A percentile compares a stretch with the other conserved stretches of the same genome.
These are phyloP conservation scores for Gossypium australe DNA, from an alignment of 345 rosid genomes.

Conservation along the genomic window DNA sequence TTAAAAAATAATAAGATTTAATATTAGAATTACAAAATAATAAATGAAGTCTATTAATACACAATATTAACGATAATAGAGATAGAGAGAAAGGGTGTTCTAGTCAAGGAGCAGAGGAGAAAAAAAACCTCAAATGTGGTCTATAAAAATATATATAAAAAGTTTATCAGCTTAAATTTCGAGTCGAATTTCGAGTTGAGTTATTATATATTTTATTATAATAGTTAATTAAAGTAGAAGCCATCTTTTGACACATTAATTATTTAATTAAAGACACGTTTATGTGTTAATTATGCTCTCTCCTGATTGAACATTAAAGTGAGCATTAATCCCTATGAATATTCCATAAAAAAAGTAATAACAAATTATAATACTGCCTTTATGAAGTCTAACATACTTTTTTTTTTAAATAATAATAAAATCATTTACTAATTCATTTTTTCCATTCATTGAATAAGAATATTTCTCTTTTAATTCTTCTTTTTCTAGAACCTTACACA, in stretches of 20 bases:
- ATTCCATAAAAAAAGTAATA: not conserved
- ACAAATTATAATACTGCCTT: not conserved
- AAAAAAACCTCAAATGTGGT: too few species aligned
- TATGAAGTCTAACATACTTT: not conserved
- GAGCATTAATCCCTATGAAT: not conserved
- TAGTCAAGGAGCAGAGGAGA: too few species aligned
- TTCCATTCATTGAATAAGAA: not conserved
- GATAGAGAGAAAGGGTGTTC: too few species aligned
- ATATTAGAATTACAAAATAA: too few species aligned
- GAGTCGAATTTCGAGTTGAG: too few species aligned
- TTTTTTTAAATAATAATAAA: not conserved
- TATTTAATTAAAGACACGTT: not conserved
- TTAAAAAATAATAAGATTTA: too few species aligned
- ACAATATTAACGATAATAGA: too few species aligned
- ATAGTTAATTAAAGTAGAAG: too few species aligned
- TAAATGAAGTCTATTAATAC: too few species aligned
- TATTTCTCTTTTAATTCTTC: not conserved
- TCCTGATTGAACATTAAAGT: not conserved
- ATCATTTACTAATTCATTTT: not conserved
- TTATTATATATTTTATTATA: too few species aligned
- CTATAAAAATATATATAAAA: too few species aligned
- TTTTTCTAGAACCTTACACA: not conserved
- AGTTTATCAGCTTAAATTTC: accelerated
- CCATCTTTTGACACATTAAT: too few species aligned
- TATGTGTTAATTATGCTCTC: not conserved